These are phyloP conservation scores for Porpolomopsis calyptriformis DNA, from an alignment of 768 basidiomycete genomes.

Conservation along the genomic window DNA sequence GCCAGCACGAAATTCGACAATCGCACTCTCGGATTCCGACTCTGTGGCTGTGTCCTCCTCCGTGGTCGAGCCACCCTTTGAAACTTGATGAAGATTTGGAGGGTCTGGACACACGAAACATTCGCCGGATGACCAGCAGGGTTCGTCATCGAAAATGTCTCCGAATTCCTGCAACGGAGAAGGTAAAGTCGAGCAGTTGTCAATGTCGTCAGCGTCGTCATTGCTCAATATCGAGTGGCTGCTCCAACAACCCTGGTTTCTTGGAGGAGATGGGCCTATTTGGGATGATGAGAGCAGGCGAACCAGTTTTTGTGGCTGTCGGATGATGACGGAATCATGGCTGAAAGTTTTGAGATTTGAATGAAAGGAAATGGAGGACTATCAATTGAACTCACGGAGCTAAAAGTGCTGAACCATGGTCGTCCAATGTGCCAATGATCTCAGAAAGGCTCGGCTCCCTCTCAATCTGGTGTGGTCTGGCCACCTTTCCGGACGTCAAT, in stretches of 20 bases:
- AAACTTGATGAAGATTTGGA: constrained; percentile 10
- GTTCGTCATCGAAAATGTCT: constrained; percentile 1
- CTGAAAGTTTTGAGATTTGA: no score
- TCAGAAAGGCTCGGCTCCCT: constrained; percentile 4
- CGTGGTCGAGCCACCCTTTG: not conserved
- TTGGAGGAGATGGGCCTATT: not conserved
- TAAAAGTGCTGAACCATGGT: no score
- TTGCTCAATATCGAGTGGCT: not conserved
- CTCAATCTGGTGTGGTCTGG: not conserved
- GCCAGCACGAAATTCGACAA: no score
- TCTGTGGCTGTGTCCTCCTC: constrained; percentile 25
- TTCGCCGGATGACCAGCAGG: no score
- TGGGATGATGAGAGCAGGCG: no score
- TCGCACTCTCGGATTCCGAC: constrained; percentile 22
- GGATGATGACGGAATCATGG: no score
- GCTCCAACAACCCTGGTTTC: not conserved
- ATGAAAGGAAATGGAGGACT: not conserved
- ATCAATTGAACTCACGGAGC: no score
- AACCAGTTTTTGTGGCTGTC: no score
- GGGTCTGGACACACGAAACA: constrained; percentile 6
- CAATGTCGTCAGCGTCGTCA: not conserved
- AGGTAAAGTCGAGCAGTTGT: not conserved
- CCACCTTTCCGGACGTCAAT: not conserved
- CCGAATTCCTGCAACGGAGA: not conserved
- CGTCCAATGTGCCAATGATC: no score